Evolutionary conservation across 176 grass and related monocot species (phyloP).

Genomic region (Oryza australiensis): DNA sequence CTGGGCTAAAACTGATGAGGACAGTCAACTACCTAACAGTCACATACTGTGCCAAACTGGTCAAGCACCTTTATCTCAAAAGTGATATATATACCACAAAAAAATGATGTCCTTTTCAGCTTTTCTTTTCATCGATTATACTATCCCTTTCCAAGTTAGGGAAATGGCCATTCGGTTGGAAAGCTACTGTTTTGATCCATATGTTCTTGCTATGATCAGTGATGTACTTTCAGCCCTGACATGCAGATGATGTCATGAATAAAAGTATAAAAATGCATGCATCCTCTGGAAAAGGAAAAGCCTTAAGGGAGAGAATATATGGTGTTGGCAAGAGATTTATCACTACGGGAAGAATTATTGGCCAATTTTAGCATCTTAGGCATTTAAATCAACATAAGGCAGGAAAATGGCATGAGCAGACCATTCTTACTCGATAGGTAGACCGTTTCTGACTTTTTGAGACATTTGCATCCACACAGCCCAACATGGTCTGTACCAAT

Average conservation of each 20-base stretch:
- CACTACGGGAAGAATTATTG: not conserved
- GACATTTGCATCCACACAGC: not conserved
- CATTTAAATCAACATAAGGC: not conserved
- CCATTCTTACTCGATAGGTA: not conserved
- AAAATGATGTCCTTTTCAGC: not conserved
- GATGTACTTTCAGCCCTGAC: not conserved
- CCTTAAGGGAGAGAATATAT: no score
- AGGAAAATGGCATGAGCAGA: not conserved
- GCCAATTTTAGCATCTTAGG: not conserved
- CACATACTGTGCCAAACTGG: not conserved
- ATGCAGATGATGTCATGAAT: not conserved
- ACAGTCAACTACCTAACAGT: constrained; percentile 1
- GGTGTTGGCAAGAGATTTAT: not conserved
- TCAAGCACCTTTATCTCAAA: not conserved
- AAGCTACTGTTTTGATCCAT: not conserved
- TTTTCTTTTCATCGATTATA: not conserved
- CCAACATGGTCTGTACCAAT: not conserved
- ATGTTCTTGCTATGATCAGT: not conserved
- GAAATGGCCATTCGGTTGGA: not conserved
- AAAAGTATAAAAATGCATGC: not conserved
- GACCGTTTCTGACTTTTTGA: not conserved
- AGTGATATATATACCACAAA: not conserved
- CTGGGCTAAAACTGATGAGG: not conserved
- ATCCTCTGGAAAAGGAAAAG: not conserved
- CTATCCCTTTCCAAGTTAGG: not conserved